Conservation (phyloP, 768 basidiomycete genomes). For the Lentinula edodes region DNA sequence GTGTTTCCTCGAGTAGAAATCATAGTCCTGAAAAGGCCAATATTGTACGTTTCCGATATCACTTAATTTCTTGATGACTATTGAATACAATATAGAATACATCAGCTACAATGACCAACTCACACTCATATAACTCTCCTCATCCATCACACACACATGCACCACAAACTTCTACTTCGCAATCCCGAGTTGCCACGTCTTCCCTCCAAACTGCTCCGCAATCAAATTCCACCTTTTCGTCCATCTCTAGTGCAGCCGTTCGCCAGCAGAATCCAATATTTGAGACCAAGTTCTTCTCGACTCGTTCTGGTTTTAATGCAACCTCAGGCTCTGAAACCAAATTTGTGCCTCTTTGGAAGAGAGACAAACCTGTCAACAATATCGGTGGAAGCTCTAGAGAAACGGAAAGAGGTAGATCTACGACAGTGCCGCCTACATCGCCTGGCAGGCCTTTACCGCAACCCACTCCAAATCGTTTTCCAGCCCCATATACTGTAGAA, state of each 20-base stretch:
- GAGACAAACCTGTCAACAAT: neutral
- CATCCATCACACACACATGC: neutral
- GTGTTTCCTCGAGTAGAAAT: neutral
- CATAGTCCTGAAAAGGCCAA: neutral
- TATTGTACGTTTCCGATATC: neutral
- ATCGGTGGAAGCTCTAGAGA: neutral
- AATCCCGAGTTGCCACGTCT: neutral
- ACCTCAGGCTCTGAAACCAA: neutral
- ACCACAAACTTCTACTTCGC: neutral
- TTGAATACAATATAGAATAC: neutral
- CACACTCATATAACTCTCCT: neutral
- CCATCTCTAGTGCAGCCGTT: neutral
- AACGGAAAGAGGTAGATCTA: neutral
- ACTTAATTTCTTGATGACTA: neutral
- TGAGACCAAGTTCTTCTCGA: neutral
- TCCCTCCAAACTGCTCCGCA: neutral
- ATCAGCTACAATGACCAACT: neutral
- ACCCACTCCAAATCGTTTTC: neutral
- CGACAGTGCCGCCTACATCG: neutral
- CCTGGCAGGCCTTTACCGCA: neutral
- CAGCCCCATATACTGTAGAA: neutral
- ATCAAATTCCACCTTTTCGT: neutral
- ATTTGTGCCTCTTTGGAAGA: conserved; percentile 4
- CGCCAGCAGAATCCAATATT: conserved; percentile 1
- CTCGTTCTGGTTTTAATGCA: neutral